These are phyloP conservation scores for Kwoniella mangroviensis DNA, from an alignment of 768 basidiomycete species.

Conservation along the genomic window DNA sequence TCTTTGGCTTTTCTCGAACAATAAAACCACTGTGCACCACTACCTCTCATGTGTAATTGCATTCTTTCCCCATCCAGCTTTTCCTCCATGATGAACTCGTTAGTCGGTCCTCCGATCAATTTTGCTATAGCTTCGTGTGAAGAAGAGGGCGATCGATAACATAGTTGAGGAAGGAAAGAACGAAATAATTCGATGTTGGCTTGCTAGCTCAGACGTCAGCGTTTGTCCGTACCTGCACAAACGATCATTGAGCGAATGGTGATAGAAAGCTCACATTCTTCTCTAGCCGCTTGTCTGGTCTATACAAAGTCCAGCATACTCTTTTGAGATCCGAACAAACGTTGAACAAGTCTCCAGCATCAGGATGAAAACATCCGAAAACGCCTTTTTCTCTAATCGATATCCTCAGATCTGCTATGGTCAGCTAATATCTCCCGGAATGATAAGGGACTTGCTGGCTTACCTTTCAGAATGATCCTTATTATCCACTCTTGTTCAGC, in stretches of 20 bases:
- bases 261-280: conserved; percentile 49
- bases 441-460: background rate
- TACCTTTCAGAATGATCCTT: conserved; percentile 94
- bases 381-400: conserved; percentile 93
- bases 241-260: too few species aligned
- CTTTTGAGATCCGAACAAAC: conserved; percentile 95
- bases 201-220: conserved; percentile 63
- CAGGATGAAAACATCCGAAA: conserved; percentile 87
- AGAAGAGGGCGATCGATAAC: conserved; percentile 76
- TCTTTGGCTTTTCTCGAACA: conserved; percentile 73
- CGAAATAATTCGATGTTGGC: conserved; percentile 80
- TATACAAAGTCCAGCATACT: conserved; percentile 85
- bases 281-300: conserved; percentile 66
- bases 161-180: conserved; percentile 93
- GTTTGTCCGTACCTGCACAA: too few species aligned
- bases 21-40: conserved; percentile 78
- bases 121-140: conserved; percentile 82
- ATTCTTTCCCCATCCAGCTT: conserved; percentile 97
- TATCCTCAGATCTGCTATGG: conserved; percentile 76
- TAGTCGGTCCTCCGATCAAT: conserved; percentile 69
- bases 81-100: conserved; percentile 89
- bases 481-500: conserved; percentile 94
- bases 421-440: background rate
- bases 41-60: conserved; percentile 89
- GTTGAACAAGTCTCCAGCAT: conserved; percentile 91